phyloP scores from a whole-genome alignment of 2,329 filamentous ascomycete genomes.

The Fusarium luffae region DNA sequence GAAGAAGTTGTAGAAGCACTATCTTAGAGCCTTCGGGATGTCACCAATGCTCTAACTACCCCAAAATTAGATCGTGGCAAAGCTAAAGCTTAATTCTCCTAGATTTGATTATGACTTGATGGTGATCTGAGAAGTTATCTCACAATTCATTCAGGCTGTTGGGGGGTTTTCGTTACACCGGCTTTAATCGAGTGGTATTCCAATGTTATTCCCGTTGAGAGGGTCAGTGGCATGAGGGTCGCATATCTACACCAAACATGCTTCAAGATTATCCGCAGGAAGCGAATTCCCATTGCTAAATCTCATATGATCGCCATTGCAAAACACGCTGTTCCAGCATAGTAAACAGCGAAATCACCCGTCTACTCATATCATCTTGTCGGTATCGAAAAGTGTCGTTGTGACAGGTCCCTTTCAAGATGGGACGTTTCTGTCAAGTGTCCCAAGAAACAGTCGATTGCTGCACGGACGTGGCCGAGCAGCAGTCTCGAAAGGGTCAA shows the following conservation, averaged over 20 bases:
- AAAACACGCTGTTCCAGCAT: constrained; percentile 2
- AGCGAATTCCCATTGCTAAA: constrained; percentile 17
- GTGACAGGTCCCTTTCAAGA: constrained; percentile 36
- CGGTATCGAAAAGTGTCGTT: constrained; percentile 10
- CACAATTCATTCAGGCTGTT: not conserved
- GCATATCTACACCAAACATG: not conserved
- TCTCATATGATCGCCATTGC: constrained; percentile 3
- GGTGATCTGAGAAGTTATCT: not conserved
- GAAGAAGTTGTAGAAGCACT: not conserved
- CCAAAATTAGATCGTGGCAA: not conserved
- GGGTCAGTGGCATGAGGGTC: not conserved
- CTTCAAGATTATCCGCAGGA: not conserved
- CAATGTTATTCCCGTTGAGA: constrained; percentile 15
- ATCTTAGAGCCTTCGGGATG: not conserved
- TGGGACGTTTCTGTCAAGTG: constrained; percentile 35
- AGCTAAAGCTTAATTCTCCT: not conserved
- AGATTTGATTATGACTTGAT: not conserved
- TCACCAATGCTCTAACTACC: not conserved
- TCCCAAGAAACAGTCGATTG: constrained; percentile 39
- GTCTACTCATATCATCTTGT: constrained; percentile 29
- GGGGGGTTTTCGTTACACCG: not conserved
- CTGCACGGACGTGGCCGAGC: constrained; percentile 44
- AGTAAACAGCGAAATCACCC: not conserved
- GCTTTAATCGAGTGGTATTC: not conserved
- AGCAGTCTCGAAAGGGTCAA: constrained; percentile 8